phyloP scores from a whole-genome alignment of 352 stramenopile genomes.

The Globisporangium megalacanthum region DNA sequence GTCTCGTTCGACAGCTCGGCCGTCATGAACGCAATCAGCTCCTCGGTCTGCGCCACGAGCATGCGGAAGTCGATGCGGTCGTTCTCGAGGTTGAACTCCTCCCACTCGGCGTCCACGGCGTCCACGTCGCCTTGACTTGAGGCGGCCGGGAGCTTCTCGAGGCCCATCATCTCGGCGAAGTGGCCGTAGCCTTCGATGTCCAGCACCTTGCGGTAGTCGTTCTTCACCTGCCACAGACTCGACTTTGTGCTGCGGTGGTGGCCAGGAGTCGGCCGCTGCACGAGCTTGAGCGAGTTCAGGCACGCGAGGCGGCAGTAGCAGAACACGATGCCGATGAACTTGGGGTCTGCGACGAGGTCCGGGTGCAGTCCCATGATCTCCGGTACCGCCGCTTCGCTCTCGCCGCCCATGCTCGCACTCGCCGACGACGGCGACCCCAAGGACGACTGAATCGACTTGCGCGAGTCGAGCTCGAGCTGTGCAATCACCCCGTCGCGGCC shows the following conservation, averaged over 20 bases:
- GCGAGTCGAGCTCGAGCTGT: constrained; percentile 47
- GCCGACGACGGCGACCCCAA: background rate
- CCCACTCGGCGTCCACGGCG: constrained; percentile 73
- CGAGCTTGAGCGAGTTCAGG: constrained; percentile 79
- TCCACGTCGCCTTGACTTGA: constrained; percentile 18
- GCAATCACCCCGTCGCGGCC: constrained; percentile 68
- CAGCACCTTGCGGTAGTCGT: constrained; percentile 73
- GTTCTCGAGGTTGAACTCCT: constrained; percentile 82
- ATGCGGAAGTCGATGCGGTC: constrained; percentile 85
- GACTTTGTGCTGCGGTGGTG: constrained; percentile 58
- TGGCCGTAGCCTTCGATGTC: constrained; percentile 67
- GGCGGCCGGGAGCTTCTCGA: constrained; percentile 31
- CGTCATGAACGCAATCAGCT: constrained; percentile 62
- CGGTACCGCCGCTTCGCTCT: constrained; percentile 38
- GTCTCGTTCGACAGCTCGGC: constrained; percentile 59
- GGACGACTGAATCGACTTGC: constrained; percentile 18
- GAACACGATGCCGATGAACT: constrained; percentile 76
- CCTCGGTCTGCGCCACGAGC: constrained; percentile 59
- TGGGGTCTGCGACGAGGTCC: constrained; percentile 64
- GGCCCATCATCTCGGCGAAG: constrained; percentile 73
- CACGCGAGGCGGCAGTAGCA: constrained; percentile 78
- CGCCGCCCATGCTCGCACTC: constrained; percentile 1
- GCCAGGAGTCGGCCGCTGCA: constrained; percentile 41
- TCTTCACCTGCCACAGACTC: constrained; percentile 79
- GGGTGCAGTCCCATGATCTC: constrained; percentile 77